Base-by-base conservation (phyloP, 495 filamentous ascomycete genomes). In the Aspergillus funiculosus region DNA sequence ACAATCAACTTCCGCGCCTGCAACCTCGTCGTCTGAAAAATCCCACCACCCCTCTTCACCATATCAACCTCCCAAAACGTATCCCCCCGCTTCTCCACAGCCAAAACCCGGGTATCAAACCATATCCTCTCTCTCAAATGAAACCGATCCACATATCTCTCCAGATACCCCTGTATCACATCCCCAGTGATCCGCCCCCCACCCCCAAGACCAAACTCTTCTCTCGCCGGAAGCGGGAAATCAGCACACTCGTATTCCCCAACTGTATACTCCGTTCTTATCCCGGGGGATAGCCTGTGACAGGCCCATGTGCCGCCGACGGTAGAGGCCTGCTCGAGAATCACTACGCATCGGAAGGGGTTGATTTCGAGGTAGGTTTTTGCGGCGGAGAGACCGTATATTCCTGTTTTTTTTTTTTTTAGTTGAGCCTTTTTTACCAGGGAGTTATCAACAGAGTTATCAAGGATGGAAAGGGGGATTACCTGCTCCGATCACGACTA, bases 281-380 rank as follows among this genome's bases (percentile, higher is more conserved):
- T 72, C 5, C 80, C 80, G 3, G 76, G 73, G 55, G 87, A 88
- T 14, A 85, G 61, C 0, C 79, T 66, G 20, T 82, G 63, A 25
- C 73, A 62, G 3, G 77, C 70, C 87, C 86, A 91, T 30, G 80
- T 76, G 15, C 87, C 86, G 2, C 86, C 87, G n/a, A 89, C 55
- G 0, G 78, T 73, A 6, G 57, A 49, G 6, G 68, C 68, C 1
- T 66, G 61, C 7, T 86, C 82, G 19, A 84, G 52, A 1, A 85
- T 55, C 1, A 73, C 40, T 6, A 83, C 45, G 29, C 64, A 60
- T 18, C 66, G 56, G 21, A 52, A 53, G 22, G 79, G 77, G 37
- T 80, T 62, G 37, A 79, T 48, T 31, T 78, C 64, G 24, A 73
- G 67, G 54, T 77, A 82, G 32, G 78, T 82, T 51, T 76, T 76